These are phyloP conservation scores for Noccaea bulbosa DNA, from an alignment of 345 rosid genomes.

Conservation along the genomic window DNA sequence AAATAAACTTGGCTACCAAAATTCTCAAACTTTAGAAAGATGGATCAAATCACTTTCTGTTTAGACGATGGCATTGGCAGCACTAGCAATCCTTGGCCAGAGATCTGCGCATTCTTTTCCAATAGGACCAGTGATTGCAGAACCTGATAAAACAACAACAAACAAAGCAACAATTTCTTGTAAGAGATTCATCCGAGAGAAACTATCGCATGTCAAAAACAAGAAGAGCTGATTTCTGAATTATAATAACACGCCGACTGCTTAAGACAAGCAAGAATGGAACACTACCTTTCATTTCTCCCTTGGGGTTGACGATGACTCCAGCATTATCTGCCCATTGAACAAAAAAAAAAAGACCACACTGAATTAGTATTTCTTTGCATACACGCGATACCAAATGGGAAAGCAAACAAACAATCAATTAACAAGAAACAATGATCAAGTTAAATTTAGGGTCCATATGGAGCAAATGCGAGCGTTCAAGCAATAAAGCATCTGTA, in stretches of 20 bases:
- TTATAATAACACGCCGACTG: neutral
- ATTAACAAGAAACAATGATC: neutral
- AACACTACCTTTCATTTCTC: constrained; percentile 85
- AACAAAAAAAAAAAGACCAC: neutral
- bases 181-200: neutral
- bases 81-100: constrained; percentile 89
- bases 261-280: neutral
- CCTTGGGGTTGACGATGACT: constrained; percentile 93
- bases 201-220: neutral
- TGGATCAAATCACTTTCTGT: neutral
- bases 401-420: neutral
- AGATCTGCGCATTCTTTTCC: constrained; percentile 97
- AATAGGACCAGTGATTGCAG: constrained; percentile 93
- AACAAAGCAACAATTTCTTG: neutral
- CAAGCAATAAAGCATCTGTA: constrained; percentile 52
- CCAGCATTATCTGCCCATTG: constrained; percentile 85
- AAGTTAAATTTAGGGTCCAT: constrained; percentile 50
- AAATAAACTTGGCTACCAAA: constrained; percentile 21
- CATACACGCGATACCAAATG: neutral
- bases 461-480: constrained; percentile 77
- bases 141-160: constrained; percentile 50
- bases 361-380: neutral
- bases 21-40: neutral
- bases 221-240: constrained; percentile 1
- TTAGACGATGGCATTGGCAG: constrained; percentile 68